Evolutionary conservation across 2,329 filamentous ascomycete species (phyloP).

Genomic region (Colletotrichum sp.): DNA sequence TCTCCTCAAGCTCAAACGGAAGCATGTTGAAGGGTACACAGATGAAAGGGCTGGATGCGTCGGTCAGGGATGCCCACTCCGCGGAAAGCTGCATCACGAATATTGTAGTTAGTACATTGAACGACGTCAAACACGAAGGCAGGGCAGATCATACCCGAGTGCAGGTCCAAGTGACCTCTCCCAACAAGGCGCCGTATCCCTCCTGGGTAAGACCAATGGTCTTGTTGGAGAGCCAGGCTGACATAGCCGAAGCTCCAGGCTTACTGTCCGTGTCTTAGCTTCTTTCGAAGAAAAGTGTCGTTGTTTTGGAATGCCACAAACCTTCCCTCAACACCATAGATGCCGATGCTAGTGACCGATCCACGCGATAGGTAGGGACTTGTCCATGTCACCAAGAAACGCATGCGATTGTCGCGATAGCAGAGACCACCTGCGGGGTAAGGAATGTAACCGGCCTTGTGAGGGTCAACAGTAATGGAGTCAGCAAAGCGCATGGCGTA

Average conservation of each 20-base stretch:
- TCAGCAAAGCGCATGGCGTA: slow-evolving; percentile 43
- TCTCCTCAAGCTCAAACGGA: slow-evolving; percentile 32
- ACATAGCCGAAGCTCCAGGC: slow-evolving; percentile 49
- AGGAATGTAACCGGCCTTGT: slow-evolving; percentile 51
- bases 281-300: neutral
- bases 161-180: slow-evolving; percentile 49
- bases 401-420: slow-evolving; percentile 48
- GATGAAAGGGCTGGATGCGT: slow-evolving; percentile 36
- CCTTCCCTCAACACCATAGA: slow-evolving; percentile 51
- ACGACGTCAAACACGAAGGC: no score
- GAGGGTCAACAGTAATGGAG: slow-evolving; percentile 52
- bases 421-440: slow-evolving; percentile 50
- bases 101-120: neutral
- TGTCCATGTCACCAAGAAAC: slow-evolving; percentile 46
- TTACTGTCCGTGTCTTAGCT: slow-evolving; percentile 33
- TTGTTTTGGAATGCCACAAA: slow-evolving; percentile 4
- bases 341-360: slow-evolving; percentile 41
- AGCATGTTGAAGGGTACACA: slow-evolving; percentile 49
- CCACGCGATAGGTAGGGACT: slow-evolving; percentile 44
- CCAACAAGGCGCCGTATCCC: slow-evolving; percentile 47
- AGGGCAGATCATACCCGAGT: slow-evolving; percentile 33
- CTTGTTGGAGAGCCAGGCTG: slow-evolving; percentile 48
- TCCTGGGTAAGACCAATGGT: slow-evolving; percentile 43
- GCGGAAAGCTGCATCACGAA: slow-evolving; percentile 36
- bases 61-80: slow-evolving; percentile 44